Evolutionary conservation across 768 basidiomycete genomes (phyloP).

Genomic region (Suillus placidus): DNA sequence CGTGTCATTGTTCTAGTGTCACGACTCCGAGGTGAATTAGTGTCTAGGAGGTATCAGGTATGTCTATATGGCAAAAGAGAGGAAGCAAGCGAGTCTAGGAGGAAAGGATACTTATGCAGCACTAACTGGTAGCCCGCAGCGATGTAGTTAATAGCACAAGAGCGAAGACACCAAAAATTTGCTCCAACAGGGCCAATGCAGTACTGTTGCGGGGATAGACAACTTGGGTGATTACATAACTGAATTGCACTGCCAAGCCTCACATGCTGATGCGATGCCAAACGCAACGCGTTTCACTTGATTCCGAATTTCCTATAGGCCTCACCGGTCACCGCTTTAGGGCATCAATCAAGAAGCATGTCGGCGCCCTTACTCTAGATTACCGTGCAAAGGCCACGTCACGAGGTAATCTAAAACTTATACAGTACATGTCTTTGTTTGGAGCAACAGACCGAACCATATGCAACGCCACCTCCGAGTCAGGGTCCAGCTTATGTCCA

Average conservation of each 20-base stretch:
- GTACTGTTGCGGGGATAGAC: constrained; percentile 38
- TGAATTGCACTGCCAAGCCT: constrained; percentile 35
- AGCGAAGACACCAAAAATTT: constrained; percentile 11
- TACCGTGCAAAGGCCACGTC: constrained; percentile 39
- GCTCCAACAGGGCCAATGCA: constrained; percentile 3
- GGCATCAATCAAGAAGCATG: constrained; percentile 5
- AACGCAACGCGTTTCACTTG: constrained; percentile 1
- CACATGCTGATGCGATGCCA: constrained; percentile 17
- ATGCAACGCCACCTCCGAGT: constrained; percentile 51
- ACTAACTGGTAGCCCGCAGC: constrained; percentile 16
- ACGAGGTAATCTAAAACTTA: constrained; percentile 77
- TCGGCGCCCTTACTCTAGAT: constrained; percentile 11
- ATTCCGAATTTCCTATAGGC: not conserved
- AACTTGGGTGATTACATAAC: constrained; percentile 30
- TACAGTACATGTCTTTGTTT: constrained; percentile 97
- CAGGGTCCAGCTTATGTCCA: constrained; percentile 52
- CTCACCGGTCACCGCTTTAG: not conserved
- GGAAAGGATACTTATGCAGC: constrained; percentile 20
- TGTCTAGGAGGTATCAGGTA: constrained; percentile 39
- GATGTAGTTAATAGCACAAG: constrained; percentile 11
- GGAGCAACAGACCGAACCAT: constrained; percentile 93
- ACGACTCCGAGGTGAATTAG: constrained; percentile 29
- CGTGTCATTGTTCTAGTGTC: constrained; percentile 37
- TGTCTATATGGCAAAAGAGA: constrained; percentile 28
- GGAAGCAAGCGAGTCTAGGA: constrained; percentile 26